phyloP scores from a whole-genome alignment of 257 asterid species.

The Capsicum chinense region DNA sequence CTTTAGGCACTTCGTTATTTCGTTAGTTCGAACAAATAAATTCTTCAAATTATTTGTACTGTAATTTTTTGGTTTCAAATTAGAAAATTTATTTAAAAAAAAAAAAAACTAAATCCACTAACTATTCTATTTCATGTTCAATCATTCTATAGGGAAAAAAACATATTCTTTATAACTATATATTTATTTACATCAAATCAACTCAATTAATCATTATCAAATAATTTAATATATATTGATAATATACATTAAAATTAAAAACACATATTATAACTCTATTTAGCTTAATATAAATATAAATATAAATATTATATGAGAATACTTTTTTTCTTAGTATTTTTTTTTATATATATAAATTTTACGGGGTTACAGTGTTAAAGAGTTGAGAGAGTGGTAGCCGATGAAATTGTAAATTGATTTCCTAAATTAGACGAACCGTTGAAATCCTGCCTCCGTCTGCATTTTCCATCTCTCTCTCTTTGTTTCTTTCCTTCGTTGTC shows the following conservation, averaged over 20 bases:
- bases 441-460: neutral
- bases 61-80: neutral
- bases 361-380: neutral
- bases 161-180: neutral
- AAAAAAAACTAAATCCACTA: neutral
- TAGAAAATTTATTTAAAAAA: too few relatives aligned
- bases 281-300: too few relatives aligned
- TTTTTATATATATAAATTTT: too few relatives aligned
- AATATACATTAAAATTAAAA: too few relatives aligned
- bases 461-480: neutral
- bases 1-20: neutral
- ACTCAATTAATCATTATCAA: neutral
- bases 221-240: too few relatives aligned
- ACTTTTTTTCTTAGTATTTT: too few relatives aligned
- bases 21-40: neutral
- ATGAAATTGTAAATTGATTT: neutral
- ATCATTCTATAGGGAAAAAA: neutral
- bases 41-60: neutral
- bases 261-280: too few relatives aligned
- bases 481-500: constrained; percentile 29
- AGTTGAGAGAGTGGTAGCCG: neutral
- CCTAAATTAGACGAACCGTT: constrained; percentile 27
- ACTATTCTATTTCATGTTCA: neutral
- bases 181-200: neutral
- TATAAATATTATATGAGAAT: too few relatives aligned